Evolutionary conservation across 352 stramenopile genomes (phyloP), one percentile per base, ranked within the genome.

Genomic region (Phytophthora capsici): DNA sequence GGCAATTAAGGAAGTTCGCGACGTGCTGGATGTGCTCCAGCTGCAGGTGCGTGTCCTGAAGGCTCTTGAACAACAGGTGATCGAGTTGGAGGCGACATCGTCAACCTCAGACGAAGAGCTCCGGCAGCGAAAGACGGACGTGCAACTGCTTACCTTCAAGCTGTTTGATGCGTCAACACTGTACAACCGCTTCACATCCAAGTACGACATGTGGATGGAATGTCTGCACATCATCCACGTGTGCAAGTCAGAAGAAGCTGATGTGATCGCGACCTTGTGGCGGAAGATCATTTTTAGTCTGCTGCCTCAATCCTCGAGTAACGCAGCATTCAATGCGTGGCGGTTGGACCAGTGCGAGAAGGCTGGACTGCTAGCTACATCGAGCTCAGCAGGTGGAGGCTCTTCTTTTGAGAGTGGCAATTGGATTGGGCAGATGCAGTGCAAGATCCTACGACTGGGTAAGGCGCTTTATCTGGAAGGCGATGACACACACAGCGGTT

Each of bases 201-300:
- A 94, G 74, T 92, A 94, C 65, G 73, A 91, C 46, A 89, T 96
- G 80, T 96, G 88, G 88, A 81, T 83, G 1, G 88, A 94, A 60
- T 96, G 88, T 51, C 69, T 96, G 23, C 80, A 92, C 48, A 94
- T 96, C 50, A 94, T 96, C 47, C 83, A 93, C 50, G 70, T 81
- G 34, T 96, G 88, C 66, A 86, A 94, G 56, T 94, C 88, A 2
- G 86, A 96, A 55, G 88, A 94, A 55, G 71, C 71, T 0, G 86
- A 90, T 50, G 81, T 93, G 8, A 78, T 91, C 17, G 72, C 76
- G 20, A 64, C 69, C 26, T 57, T 93, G 22, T 94, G 85, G 85
- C 71, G 73, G 16, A 93, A 93, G 72, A 87, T 93, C 59, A 75
- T 93, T 44, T 90, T 90, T 44, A 86, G 77, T 58, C 65, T 91